phyloP scores from a whole-genome alignment of 202 grass and related monocot genomes.

The Bolboschoenoplectus hybrid region DNA sequence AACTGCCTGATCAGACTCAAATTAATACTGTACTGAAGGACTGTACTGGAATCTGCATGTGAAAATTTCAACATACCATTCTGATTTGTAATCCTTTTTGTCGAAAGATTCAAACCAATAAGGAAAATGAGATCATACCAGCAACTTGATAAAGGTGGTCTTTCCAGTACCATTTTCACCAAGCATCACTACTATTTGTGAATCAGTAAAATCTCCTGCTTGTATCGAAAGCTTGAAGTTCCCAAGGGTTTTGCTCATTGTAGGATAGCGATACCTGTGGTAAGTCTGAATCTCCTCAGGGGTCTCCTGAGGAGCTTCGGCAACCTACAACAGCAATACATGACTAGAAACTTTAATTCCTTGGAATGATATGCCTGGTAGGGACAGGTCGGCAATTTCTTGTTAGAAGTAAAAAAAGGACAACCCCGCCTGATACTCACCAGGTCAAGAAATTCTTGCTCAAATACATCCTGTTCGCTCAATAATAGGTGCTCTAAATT shows the following conservation, averaged over 20 bases:
- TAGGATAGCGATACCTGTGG: constrained; percentile 49
- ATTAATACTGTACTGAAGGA: neutral
- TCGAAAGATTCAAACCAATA: neutral
- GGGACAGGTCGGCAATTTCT: neutral
- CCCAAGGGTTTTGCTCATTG: constrained; percentile 50
- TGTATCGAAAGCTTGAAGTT: constrained; percentile 50
- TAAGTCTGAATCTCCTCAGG: constrained; percentile 50
- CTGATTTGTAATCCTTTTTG: neutral
- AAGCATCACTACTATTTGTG: constrained; percentile 52
- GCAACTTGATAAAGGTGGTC: constrained; percentile 51
- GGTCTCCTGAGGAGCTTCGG: constrained; percentile 50
- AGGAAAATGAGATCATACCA: constrained; percentile 30
- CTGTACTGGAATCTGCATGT: neutral
- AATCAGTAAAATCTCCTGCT: constrained; percentile 55
- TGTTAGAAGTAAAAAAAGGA: neutral
- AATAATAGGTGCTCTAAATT: neutral
- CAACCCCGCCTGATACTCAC: neutral
- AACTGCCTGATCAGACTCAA: neutral
- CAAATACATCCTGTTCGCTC: neutral
- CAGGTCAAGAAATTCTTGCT: neutral
- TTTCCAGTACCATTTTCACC: constrained; percentile 58
- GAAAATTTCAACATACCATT: neutral
- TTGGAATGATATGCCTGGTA: neutral
- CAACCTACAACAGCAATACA: constrained; percentile 41
- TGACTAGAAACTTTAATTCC: neutral